These are phyloP conservation scores for Striga hermonthica DNA, from an alignment of 305 asterid species.

Conservation along the genomic window DNA sequence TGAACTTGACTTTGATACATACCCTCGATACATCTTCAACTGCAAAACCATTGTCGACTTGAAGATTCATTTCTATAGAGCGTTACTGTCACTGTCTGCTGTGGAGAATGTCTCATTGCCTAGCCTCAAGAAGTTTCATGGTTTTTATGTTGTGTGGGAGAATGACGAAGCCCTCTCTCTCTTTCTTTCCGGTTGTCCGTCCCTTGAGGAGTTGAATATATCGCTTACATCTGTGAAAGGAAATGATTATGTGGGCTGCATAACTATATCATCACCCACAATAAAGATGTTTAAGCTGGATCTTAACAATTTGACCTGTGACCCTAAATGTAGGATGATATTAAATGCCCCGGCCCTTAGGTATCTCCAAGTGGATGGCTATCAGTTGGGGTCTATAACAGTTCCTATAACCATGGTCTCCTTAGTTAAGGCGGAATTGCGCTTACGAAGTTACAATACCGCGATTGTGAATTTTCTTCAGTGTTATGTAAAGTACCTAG, in stretches of 20 bases:
- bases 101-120: neutral
- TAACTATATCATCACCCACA: conserved; percentile 7
- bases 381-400: neutral
- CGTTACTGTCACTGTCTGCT: neutral
- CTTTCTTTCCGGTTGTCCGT: conserved; percentile 16
- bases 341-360: conserved; percentile 10
- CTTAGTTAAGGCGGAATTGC: conserved; percentile 2
- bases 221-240: no score
- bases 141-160: neutral
- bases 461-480: no score
- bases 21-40: conserved; percentile 18
- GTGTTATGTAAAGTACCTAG: no score
- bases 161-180: neutral
- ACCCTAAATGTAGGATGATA: conserved; percentile 1
- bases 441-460: no score
- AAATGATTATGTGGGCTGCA: neutral
- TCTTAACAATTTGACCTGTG: neutral
- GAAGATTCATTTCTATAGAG: neutral
- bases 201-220: conserved; percentile 7
- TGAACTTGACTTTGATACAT: neutral
- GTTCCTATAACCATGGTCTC: neutral
- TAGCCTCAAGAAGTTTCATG: conserved; percentile 16
- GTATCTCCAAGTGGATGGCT: neutral
- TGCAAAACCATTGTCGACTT: conserved; percentile 24
- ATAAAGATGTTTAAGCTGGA: neutral